Percentiles rank a stretch among this genome's conserved stretches.
phyloP scores from a whole-genome alignment of 73 alveolate species.

The Tetrahymena thermophila region DNA sequence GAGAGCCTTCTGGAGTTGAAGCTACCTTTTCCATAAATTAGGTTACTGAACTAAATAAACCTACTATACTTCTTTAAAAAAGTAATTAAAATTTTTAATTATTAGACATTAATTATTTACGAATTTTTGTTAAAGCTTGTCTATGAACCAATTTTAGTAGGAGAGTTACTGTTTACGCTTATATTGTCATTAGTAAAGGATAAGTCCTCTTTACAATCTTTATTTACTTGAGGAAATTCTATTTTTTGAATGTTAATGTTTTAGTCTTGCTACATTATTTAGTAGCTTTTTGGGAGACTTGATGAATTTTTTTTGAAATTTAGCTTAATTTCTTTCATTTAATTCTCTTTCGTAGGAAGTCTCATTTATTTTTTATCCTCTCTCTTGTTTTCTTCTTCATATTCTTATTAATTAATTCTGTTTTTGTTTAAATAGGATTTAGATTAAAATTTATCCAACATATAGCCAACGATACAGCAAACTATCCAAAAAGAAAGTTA shows the following conservation, averaged over 20 bases:
- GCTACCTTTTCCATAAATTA: neutral
- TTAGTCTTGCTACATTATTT: neutral
- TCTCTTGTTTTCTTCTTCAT: neutral
- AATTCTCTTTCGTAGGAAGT: neutral
- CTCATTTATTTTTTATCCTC: neutral
- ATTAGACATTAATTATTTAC: neutral
- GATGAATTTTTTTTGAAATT: neutral
- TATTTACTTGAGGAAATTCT: neutral
- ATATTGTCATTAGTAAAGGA: neutral
- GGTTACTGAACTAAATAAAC: neutral
- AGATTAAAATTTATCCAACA: neutral
- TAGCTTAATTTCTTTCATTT: neutral
- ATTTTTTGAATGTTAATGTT: neutral
- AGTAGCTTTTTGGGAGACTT: neutral
- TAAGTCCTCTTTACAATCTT: neutral
- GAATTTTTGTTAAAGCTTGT: neutral
- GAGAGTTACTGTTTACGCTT: neutral
- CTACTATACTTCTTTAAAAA: neutral
- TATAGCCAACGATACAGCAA: neutral
- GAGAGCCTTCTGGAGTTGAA: neutral
- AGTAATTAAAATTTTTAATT: neutral
- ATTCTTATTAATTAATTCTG: neutral
- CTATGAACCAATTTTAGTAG: neutral
- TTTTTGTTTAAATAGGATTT: neutral
- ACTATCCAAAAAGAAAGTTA: neutral